phyloP scores from a whole-genome alignment of 805 yeast genomes.

The Candida hispaniensis region DNA sequence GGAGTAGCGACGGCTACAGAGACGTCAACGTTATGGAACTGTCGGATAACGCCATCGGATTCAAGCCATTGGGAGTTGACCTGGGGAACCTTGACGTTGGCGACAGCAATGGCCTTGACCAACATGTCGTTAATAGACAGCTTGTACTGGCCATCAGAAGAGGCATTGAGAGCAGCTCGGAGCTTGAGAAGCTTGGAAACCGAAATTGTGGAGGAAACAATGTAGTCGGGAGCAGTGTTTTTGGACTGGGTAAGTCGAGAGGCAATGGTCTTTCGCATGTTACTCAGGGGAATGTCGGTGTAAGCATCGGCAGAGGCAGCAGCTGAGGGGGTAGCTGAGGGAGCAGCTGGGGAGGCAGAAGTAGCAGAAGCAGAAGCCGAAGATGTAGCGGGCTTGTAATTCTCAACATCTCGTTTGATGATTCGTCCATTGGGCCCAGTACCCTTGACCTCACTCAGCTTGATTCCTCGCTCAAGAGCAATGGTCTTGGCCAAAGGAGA shows the following conservation, averaged over 20 bases:
- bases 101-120: conserved; percentile 88
- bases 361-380: conserved; percentile 21
- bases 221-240: conserved; percentile 80
- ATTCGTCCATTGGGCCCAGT: conserved; percentile 95
- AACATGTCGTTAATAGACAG: conserved; percentile 89
- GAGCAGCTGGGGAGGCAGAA: conserved; percentile 30
- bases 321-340: conserved; percentile 34
- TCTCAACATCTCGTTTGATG: conserved; percentile 81
- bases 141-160: conserved; percentile 78
- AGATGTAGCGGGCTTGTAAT: conserved; percentile 36
- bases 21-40: conserved; percentile 83
- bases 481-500: conserved; percentile 91
- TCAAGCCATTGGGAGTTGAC: conserved; percentile 93
- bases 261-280: conserved; percentile 92
- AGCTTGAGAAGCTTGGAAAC: conserved; percentile 86
- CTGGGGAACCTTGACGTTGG: conserved; percentile 82
- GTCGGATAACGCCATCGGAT: conserved; percentile 81
- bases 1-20: conserved; percentile 99
- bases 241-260: conserved; percentile 78
- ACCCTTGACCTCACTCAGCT: conserved; percentile 76
- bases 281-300: conserved; percentile 75
- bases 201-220: conserved; percentile 76
- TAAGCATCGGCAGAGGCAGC: conserved; percentile 48
- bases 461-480: conserved; percentile 85
- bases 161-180: conserved; percentile 77